phyloP scores from a whole-genome alignment of 1,139 yeast species.

The Scheffersomyces illinoinensis region DNA sequence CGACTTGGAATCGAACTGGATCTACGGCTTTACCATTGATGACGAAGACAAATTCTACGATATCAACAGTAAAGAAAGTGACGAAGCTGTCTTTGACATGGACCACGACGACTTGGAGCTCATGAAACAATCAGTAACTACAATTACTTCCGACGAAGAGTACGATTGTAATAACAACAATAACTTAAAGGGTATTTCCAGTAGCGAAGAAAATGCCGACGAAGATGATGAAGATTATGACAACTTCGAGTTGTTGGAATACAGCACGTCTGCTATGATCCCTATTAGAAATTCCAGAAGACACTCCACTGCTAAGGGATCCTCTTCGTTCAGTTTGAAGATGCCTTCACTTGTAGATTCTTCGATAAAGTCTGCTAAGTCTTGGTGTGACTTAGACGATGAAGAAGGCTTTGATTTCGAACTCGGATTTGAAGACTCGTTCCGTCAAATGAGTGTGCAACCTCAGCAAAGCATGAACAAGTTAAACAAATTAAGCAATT shows the following conservation, averaged over 20 bases:
- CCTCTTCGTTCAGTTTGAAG: slow-evolving; percentile 7
- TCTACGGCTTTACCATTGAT: slow-evolving; percentile 36
- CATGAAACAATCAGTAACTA: not conserved
- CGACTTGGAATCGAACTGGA: slow-evolving; percentile 31
- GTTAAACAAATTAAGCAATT: not conserved
- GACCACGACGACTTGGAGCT: slow-evolving; percentile 26
- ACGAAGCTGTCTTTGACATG: slow-evolving; percentile 29
- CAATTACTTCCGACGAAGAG: slow-evolving; percentile 23
- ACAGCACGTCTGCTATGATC: slow-evolving; percentile 8
- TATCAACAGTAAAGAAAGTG: slow-evolving; percentile 9
- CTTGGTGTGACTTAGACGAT: slow-evolving; percentile 40
- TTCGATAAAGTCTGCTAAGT: slow-evolving; percentile 28
- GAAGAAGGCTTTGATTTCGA: slow-evolving; percentile 18
- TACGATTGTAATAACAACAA: slow-evolving; percentile 13
- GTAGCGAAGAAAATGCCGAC: slow-evolving; percentile 22
- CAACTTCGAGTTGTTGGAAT: slow-evolving; percentile 9
- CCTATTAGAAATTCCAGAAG: slow-evolving; percentile 7
- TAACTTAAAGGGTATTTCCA: slow-evolving; percentile 30
- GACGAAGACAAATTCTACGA: slow-evolving; percentile 26
- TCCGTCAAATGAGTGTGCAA: not conserved
- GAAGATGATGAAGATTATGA: slow-evolving; percentile 9
- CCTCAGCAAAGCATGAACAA: not conserved
- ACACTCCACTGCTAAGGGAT: slow-evolving; percentile 2
- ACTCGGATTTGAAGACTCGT: not conserved
- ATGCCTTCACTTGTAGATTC: slow-evolving; percentile 35